Base-by-base conservation (phyloP, 148 eudicot species). In the Rhododendron williamsianum region DNA sequence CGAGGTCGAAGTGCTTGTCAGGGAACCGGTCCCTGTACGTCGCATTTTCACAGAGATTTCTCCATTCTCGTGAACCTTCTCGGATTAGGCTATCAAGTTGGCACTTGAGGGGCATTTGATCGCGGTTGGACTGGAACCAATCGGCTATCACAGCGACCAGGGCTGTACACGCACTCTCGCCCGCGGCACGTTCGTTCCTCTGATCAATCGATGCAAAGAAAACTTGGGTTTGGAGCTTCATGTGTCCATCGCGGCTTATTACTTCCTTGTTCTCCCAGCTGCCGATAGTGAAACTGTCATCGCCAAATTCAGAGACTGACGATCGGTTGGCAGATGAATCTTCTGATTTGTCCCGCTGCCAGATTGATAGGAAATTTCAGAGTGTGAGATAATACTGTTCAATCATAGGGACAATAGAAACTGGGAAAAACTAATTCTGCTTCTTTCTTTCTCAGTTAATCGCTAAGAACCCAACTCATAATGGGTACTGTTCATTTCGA, bases 181-280 rank as follows among this genome's bases (percentile, higher is more conserved):
- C 98, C 9, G 93, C 95, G 6, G 95, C 98, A 78, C 90, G 86
- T 86, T 94, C 98, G 10, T 89, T 93, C 69, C 98, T 89, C 82
- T 95, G 98, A 88, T 95, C 98, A 21, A 93, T 93, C 12, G 98
- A 94, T 78, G 98, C 92, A 58, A 94, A 94, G 90, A 95, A 95
- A n/a, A 93, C 91, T 81, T 92, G 89, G 49, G 96, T 91, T 76
- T 81, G 88, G 63, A 95, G 89, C 88, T 90, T 92, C 95, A 93
- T 82, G 52, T 87, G 86, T 35, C 94, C 96, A 63, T 95, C 98
- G 19, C 98, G 96, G 86, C 93, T 93, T 63, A 82, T 58, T 54
- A 95, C 82, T 88, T 91, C 94, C 85, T 89, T 92, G 74, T 79
- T 85, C 88, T 93, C 96, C 98, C 98, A 95, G 58, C 89, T 92